phyloP scores from a whole-genome alignment of 768 basidiomycete genomes.

The Hemileccinum impolitum region DNA sequence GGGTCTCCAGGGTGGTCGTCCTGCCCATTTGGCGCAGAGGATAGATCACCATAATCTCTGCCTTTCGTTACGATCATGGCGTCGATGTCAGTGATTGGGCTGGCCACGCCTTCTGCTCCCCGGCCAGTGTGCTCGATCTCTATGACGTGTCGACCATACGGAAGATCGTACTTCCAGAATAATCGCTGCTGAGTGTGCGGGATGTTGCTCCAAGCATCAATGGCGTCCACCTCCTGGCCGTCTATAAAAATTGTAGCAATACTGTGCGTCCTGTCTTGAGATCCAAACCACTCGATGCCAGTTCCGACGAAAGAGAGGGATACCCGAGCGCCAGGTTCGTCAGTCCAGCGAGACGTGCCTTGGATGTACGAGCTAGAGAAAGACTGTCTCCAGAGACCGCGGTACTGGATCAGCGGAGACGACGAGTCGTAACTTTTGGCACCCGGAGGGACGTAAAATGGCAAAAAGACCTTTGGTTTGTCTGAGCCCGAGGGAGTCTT shows the following conservation, averaged over 20 bases:
- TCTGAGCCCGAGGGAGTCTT: conserved; percentile 47
- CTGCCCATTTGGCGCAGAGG: background rate
- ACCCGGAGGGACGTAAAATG: conserved; percentile 73
- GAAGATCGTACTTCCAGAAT: conserved; percentile 57
- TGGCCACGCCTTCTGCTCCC: conserved; percentile 34
- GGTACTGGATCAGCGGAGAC: conserved; percentile 63
- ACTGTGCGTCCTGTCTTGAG: conserved; percentile 51
- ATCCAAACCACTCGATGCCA: conserved; percentile 78
- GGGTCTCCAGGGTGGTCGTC: background rate
- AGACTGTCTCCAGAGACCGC: conserved; percentile 54
- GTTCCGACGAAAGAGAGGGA: conserved; percentile 67
- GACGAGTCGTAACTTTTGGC: conserved; percentile 67
- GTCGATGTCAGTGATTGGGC: conserved; percentile 51
- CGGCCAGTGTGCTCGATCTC: conserved; percentile 57
- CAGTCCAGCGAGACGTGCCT: conserved; percentile 50
- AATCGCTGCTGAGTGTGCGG: conserved; percentile 56
- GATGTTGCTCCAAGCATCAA: conserved; percentile 43
- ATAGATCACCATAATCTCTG: background rate
- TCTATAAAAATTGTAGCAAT: conserved; percentile 57
- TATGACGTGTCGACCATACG: conserved; percentile 52
- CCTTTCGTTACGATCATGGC: conserved; percentile 65
- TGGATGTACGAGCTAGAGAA: conserved; percentile 51
- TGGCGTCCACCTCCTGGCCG: conserved; percentile 40
- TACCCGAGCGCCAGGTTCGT: conserved; percentile 45
- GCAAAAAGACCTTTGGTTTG: conserved; percentile 47